Evolutionary conservation across 2,329 filamentous ascomycete genomes (phyloP).

Genomic region (Trichophyton verrucosum): DNA sequence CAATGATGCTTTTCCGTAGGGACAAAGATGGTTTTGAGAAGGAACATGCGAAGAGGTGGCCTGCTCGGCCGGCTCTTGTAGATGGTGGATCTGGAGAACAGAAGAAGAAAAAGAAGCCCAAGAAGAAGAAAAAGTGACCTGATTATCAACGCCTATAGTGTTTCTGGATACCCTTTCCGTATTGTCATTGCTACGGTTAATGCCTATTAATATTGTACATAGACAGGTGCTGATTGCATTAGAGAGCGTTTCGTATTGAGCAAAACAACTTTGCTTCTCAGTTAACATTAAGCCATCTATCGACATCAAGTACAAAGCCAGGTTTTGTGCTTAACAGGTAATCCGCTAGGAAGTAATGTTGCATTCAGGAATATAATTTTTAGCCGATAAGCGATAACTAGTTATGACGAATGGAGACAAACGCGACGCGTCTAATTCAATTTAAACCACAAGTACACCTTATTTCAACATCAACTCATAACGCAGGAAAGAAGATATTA

Average conservation of each 20-base stretch:
- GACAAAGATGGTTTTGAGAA: constrained; percentile 77
- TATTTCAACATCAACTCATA: constrained; percentile 4
- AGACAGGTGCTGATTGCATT: too few relatives aligned
- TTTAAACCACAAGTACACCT: constrained; percentile 8
- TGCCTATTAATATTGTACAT: neutral
- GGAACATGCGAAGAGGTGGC: constrained; percentile 59
- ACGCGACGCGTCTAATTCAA: neutral
- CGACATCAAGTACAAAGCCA: too few relatives aligned
- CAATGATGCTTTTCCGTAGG: constrained; percentile 77
- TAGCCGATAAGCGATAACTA: neutral
- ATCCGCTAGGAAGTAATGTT: too few relatives aligned
- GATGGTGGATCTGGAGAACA: constrained; percentile 22
- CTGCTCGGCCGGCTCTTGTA: constrained; percentile 26
- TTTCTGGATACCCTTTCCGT: neutral
- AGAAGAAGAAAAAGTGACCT: constrained; percentile 31
- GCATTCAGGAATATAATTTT: neutral
- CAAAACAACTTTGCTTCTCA: too few relatives aligned
- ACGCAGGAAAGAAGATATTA: neutral
- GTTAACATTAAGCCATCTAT: too few relatives aligned
- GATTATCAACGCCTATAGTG: neutral
- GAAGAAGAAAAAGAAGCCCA: constrained; percentile 37
- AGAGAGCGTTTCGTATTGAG: too few relatives aligned
- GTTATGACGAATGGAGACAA: neutral
- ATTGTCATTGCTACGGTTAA: neutral
- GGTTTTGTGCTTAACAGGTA: too few relatives aligned